Base-by-base conservation (phyloP, 441 rosid species). In the Omphalea diandra region DNA sequence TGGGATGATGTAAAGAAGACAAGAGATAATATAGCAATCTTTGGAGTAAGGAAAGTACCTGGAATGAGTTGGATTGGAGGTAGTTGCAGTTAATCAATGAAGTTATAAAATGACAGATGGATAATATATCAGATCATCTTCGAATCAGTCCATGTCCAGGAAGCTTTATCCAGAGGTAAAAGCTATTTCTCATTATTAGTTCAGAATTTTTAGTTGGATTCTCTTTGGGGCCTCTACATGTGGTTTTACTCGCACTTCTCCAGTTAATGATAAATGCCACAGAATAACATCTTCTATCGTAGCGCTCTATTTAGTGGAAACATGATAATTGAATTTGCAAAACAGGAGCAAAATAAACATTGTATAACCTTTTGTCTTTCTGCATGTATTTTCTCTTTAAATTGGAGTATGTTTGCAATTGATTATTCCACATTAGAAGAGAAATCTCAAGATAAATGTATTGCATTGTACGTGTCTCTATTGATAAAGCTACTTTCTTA, bases 1-100 rank as follows among this genome's bases (percentile, higher is more conserved):
- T 94, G 97, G 98, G 82, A 81, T 77, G 86, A 83, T 79, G 96
- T 63, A 67, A 76, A 82, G 75, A 80, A 55, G 78, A 76, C 85
- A 72, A 86, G 98, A 69, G 85, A 88, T 71, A 79, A 66, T 61
- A 67, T 76, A 22, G 32, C 70, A 31, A 82, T 69, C 32, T 61
- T 46, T 31, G 77, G 74, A 71, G 70, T 75, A 22, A 76, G 71
- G 61, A 93, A 87, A 82, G 69, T 73, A 18, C 85, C 92, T 40
- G 98, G 89, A 2, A 43, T 86, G 69, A 89, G 98, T 76, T 82
- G 86, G 93, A 71, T 85, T 69, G 67, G 75, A 31, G 47, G 65
- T n/a, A 12, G 67, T 40, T 50, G 33, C 27, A 53, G 52, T 62
- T 68, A 41, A 68, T 33, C 38, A 68, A 11, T 38, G 58, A 47